Base-by-base conservation (phyloP, 257 asterid species). In the Scutellaria minor region DNA sequence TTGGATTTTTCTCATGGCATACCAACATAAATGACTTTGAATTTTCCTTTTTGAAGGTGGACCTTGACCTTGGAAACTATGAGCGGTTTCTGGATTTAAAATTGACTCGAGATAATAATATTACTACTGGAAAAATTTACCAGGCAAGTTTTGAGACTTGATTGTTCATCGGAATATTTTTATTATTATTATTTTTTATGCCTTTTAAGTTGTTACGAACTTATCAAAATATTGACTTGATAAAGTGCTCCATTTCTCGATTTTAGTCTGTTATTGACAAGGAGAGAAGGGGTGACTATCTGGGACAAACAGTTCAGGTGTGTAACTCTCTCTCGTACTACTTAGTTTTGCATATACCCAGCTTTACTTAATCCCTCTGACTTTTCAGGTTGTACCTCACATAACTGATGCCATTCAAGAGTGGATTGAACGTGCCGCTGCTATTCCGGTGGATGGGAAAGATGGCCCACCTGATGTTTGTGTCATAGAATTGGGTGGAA, bases 1-100 rank as follows among this genome's bases (percentile, higher is more conserved):
- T 74, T 66, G 42, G 14, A 15, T 76, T 41, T 67, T 46, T 6
- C 4, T 11, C 57, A 24, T 55, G 55, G 13, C 53, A 57, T 56
- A 68, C 27, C 1, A 24, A 24, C 27, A 24, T 24, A 24, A 77
- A 46, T 79, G 73, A 73, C 37, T 68, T 53, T 70, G 37, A 73
- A 45, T 73, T 68, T 77, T 44, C 9, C 15, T 40, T 42, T 75
- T 52, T 83, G 74, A 78, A 93, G 98, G 98, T 93, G 93, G 98
- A 93, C 86, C 85, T 93, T 74, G 98, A 93, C 86, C 98, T 93
- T 59, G 98, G 98, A 53, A 93, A 93, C 83, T 93, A 93, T 59
- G 98, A 93, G 78, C 95, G 98, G 46, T 93, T 93, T 66, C 83
- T 93, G 79, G 93, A 93, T 84, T 85, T 89, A 65, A 89, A 82